Evolutionary conservation across 176 grass and related monocot species (phyloP), one percentile per base, ranked within the genome.

Genomic region (Rhynchospora breviuscula): DNA sequence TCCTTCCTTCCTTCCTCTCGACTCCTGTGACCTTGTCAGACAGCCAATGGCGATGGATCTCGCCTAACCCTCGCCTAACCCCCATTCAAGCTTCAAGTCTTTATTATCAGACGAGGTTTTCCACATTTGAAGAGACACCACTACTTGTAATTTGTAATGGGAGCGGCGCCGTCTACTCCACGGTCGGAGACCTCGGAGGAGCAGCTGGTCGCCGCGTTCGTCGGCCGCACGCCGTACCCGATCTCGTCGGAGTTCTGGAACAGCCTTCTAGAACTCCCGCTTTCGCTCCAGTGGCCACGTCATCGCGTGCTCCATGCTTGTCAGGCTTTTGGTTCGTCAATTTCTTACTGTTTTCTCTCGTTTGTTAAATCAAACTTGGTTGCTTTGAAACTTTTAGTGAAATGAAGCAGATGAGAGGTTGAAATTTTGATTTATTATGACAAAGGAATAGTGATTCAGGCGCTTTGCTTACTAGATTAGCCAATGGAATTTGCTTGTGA

Each of bases 181-280:
- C 74, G 47, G 66, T 83, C 81, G 65, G 26, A 87, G 47, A 86
- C 85, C 79, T 79, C 84, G 0, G 91, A 91, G 59, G 96, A 95
- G 93, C 85, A 93, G 73, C 89, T 95, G 89, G 92, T 99, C 83
- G 84, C 89, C 1, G 88, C 89, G 49, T 92, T 99, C 76, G 96
- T 99, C 77, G 96, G 96, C 33, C 81, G 43, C 26, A 86, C 46
- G 85, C 73, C 96, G 21, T 93, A 93, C 88, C 91, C 93, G 53
- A 61, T 93, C 87, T 90, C 91, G 64, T 95, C 93, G 49, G 96
- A 95, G 86, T 95, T 99, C 91, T 99, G 96, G 96, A 88, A 68
- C 70, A 88, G 93, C 85, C 93, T 95, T 81, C 93, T 99, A 35
- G 88, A 95, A 88, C 88, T 99, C 80, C 96, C 96, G 49, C 91